Conservation (phyloP, 2,329 filamentous ascomycete species). For the Dendryphion nanum region DNA sequence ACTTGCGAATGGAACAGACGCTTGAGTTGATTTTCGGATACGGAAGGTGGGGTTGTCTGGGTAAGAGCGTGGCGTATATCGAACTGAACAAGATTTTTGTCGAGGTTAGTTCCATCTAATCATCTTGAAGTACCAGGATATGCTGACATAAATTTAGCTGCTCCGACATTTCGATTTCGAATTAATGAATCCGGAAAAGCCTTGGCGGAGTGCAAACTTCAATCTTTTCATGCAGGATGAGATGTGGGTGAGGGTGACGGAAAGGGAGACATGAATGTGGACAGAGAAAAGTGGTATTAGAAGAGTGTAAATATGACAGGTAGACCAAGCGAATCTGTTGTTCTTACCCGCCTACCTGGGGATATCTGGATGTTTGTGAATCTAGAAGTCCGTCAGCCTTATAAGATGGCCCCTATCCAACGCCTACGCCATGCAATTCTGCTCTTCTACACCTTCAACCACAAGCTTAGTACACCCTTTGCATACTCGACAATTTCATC, state of each 20-base stretch:
- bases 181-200: slow-evolving; percentile 26
- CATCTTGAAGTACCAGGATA: not conserved
- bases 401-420: slow-evolving; percentile 14
- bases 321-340: too few relatives aligned
- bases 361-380: slow-evolving; percentile 5
- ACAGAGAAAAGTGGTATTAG: not conserved
- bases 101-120: slow-evolving; percentile 4
- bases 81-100: slow-evolving; percentile 32
- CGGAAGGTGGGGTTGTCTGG: slow-evolving; percentile 17
- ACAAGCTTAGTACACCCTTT: slow-evolving; percentile 58
- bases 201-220: slow-evolving; percentile 12
- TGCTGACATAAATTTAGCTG: slow-evolving; percentile 10
- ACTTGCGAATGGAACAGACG: slow-evolving; percentile 16
- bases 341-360: too few relatives aligned
- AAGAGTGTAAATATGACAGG: not conserved
- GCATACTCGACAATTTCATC: slow-evolving; percentile 97
- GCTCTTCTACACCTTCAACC: slow-evolving; percentile 47
- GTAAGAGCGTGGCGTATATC: slow-evolving; percentile 14
- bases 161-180: slow-evolving; percentile 33
- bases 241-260: slow-evolving; percentile 11
- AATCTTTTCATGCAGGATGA: slow-evolving; percentile 12
- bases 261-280: slow-evolving; percentile 2
- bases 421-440: slow-evolving; percentile 26
- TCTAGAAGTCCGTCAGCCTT: slow-evolving; percentile 1
- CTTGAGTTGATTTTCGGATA: slow-evolving; percentile 18